Percentiles rank a stretch among this genome's conserved stretches.
Evolutionary conservation across 2,329 filamentous ascomycete genomes (phyloP).

Genomic region (Diaporthe vexans): DNA sequence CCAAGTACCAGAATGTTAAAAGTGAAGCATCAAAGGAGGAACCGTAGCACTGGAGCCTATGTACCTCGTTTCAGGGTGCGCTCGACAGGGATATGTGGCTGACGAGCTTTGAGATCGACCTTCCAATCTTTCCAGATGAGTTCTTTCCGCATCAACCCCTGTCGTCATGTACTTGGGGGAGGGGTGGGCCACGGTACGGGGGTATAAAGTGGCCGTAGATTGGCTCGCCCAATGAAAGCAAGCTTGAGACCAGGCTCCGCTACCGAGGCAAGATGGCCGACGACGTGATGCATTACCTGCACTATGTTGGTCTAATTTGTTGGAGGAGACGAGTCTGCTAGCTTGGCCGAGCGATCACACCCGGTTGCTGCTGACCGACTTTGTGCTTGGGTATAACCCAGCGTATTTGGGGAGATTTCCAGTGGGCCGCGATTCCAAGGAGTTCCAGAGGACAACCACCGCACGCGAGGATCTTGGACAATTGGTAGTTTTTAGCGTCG

Average conservation of each 20-base stretch:
- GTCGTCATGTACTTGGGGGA: conserved; percentile 9
- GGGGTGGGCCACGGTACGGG: conserved; percentile 14
- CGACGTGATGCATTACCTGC: conserved; percentile 7
- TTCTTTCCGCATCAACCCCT: conserved; percentile 39
- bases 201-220: conserved; percentile 22
- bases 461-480: conserved; percentile 29
- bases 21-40: conserved; percentile 37
- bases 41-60: conserved; percentile 40
- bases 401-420: conserved; percentile 3
- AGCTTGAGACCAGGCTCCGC: conserved; percentile 15
- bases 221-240: conserved; percentile 24
- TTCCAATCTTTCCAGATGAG: conserved; percentile 41
- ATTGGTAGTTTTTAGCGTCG: conserved; percentile 42
- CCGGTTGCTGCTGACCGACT: conserved; percentile 6
- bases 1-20: conserved; percentile 23
- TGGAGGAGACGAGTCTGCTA: background rate
- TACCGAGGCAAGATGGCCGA: conserved; percentile 16
- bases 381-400: conserved; percentile 29
- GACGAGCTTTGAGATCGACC: conserved; percentile 38
- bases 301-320: conserved; percentile 8
- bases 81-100: conserved; percentile 37
- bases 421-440: conserved; percentile 7
- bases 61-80: conserved; percentile 41
- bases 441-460: conserved; percentile 1
- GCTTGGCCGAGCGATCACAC: conserved; percentile 20